Evolutionary conservation across 2,329 filamentous ascomycete species (phyloP), one percentile per base, ranked within the genome.

Genomic region (Alternaria brassicae): DNA sequence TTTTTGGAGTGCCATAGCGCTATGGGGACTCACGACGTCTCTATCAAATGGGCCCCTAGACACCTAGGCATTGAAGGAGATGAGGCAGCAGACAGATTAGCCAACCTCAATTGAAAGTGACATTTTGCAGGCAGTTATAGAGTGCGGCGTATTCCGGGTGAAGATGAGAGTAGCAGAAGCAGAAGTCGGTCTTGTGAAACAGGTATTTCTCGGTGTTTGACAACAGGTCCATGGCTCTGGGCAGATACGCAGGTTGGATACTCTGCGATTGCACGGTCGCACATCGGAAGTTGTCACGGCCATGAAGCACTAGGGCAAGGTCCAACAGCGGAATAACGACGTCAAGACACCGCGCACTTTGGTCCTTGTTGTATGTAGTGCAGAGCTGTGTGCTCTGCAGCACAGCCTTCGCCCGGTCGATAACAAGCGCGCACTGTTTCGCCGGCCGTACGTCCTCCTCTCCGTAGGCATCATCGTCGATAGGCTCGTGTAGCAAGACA

Each of bases 221-320:
- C 15, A 40, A 45, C 10, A 51, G 48, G 44, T 47, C 28, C 19
- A 53, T 15, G 10, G 17, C 47, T 36, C 39, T 39, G 21, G 47
- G 30, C 13, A 52, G 42, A 51, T 57, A 57, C 37, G 19, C 37
- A n/a, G 48, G 48, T 13, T 58, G 28, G 48, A 53, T 66, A 28
- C 32, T 59, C 52, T 66, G 57, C 6, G 61, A 62, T 62, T 66
- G 53, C 44, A 66, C 60, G 52, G 57, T 66, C 57, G 63, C 2
- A 30, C 8, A 10, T 30, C 4, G 2, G 28, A 30, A 30, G 28
- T 6, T 10, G 28, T 30, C 8, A 30, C 28, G 8, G 28, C 28
- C 8, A 10, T 30, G 10, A 9, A 30, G 28, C 28, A 30, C 28
- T 9, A 30, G 28, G 9, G 28, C 28, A 30, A 30, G 28, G 7